Base-by-base conservation (phyloP, 768 basidiomycete species). In the Amanita fuliginea region DNA sequence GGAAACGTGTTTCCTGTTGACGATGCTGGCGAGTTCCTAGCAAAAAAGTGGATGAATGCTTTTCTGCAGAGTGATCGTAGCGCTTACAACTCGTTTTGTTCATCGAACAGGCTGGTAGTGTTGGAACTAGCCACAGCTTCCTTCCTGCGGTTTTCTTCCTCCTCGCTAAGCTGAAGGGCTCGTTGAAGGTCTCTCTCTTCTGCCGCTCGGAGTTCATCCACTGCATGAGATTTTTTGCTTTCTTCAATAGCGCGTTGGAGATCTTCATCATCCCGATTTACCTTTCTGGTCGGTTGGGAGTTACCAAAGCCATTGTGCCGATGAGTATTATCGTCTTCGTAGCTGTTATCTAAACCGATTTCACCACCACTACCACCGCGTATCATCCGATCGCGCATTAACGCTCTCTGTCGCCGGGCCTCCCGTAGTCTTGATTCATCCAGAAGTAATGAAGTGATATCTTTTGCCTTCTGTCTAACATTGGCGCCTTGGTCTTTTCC, bases 401-500 rank as follows among this genome's bases (percentile, higher is more conserved):
- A 73, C 3, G 94, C 92, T 19, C 93, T 75, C 35, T 80, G 76
- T 13, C 82, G 76, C 28, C 96, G 78, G 63, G 95, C 93, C 55
- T 88, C 81, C 9, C 90, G 77, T 42, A 99, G 75, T 7, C 96
- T 81, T 2, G 72, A 67, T 49, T 95, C 83, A 61, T 99, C 96
- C 62, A 78, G 75, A 22, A 99, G 75, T 10, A 98, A 78, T 60
- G 92, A 93, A 32, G 92, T 93, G 64, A 99, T 97, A 57, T 98
- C 96, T 63, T 99, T 98, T 10, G 96, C 96, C 67, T 95, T 93
- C 64, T 94, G 90, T 19, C 91, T 80, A 13, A 94, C 90, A 65
- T 98, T 99, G n/a, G 92, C 92, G 32, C 96, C 96, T 60, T 96
- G 92, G 62, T 99, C 96, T 64, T 96, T 96, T 45, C 84, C 87